These are phyloP conservation scores for Urostyla sp. DNA, from an alignment of 73 alveolate species.

Conservation along the genomic window DNA sequence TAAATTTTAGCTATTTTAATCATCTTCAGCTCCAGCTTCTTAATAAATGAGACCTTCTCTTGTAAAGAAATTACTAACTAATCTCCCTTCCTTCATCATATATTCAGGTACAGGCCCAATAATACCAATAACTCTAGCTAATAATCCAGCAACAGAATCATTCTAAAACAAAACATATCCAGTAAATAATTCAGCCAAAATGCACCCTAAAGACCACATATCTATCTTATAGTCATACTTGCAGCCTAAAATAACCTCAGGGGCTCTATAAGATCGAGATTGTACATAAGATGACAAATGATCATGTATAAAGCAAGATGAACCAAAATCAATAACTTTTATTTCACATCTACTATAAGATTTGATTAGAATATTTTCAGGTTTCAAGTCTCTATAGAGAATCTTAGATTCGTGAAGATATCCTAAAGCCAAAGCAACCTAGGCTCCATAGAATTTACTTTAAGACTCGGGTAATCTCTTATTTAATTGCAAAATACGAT, in stretches of 20 bases:
- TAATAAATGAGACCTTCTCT: constrained; percentile 95
- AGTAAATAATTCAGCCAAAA: constrained; percentile 97
- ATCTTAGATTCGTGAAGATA: constrained; percentile 79
- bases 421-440: constrained; percentile 83
- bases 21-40: constrained; percentile 89
- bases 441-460: constrained; percentile 86
- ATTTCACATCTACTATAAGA: constrained; percentile 86
- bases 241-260: constrained; percentile 98
- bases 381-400: constrained; percentile 89
- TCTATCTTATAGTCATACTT: constrained; percentile 96
- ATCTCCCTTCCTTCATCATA: constrained; percentile 98
- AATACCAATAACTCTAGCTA: constrained; percentile 97
- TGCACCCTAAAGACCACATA: constrained; percentile 98
- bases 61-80: constrained; percentile 95
- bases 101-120: constrained; percentile 98
- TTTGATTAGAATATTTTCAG: constrained; percentile 90
- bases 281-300: constrained; percentile 96
- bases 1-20: constrained; percentile 41
- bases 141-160: constrained; percentile 96
- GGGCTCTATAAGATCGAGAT: constrained; percentile 97
- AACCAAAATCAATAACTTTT: constrained; percentile 98
- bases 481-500: constrained; percentile 71
- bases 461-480: constrained; percentile 76
- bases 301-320: constrained; percentile 96
- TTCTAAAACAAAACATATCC: constrained; percentile 97